phyloP scores from a whole-genome alignment of 495 filamentous ascomycete species.

The Haplographium delicatum region DNA sequence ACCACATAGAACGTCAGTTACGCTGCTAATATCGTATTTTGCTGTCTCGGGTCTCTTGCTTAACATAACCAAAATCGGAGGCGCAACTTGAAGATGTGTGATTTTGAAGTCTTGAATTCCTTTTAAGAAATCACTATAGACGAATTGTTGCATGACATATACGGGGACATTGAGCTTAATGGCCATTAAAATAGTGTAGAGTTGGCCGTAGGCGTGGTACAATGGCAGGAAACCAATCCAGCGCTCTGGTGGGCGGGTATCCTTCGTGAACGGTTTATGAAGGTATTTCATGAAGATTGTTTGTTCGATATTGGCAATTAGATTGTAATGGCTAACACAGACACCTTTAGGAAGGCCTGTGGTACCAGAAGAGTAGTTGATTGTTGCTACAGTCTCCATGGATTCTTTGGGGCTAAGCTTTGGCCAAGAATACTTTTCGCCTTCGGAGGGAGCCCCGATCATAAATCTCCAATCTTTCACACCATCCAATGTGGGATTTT shows the following conservation, averaged over 20 bases:
- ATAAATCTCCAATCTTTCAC: constrained; percentile 46
- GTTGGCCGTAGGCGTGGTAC: constrained; percentile 35
- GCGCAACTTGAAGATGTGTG: constrained; percentile 29
- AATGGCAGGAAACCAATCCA: constrained; percentile 71
- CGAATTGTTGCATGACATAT: constrained; percentile 75
- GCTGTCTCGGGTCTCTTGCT: constrained; percentile 28
- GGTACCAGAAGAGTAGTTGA: constrained; percentile 9
- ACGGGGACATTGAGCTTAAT: constrained; percentile 60
- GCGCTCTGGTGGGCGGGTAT: constrained; percentile 40
- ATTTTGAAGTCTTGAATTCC: constrained; percentile 61
- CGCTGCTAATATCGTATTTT: constrained; percentile 39
- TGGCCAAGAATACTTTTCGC: constrained; percentile 29
- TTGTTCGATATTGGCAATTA: constrained; percentile 46
- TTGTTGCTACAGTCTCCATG: not conserved
- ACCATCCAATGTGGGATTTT: constrained; percentile 22
- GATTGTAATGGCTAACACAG: constrained; percentile 46
- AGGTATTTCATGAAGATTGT: constrained; percentile 29
- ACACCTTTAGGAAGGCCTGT: constrained; percentile 38
- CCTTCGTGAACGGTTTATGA: not conserved
- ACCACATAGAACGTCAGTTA: constrained; percentile 62
- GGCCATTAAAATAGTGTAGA: constrained; percentile 42
- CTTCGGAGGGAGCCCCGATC: constrained; percentile 39
- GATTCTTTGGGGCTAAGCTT: constrained; percentile 5
- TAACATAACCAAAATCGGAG: constrained; percentile 47
- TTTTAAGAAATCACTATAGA: constrained; percentile 69